Conservation (phyloP, 768 basidiomycete genomes). For the Trametes cinnabarina region DNA sequence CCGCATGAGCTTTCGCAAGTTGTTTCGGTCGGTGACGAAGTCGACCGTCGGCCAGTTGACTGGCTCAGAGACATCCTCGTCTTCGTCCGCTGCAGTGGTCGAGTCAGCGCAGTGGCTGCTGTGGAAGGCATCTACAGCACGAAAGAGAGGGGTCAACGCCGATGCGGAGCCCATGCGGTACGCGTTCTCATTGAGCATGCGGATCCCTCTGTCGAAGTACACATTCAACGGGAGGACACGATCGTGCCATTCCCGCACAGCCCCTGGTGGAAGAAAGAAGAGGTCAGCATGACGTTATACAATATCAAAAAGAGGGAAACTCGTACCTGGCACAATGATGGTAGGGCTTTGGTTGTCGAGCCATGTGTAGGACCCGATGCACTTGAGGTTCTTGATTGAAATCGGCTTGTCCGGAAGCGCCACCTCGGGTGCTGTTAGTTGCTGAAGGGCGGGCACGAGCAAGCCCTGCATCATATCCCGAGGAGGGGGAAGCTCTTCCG, state of each 20-base stretch:
- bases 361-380: conserved; percentile 57
- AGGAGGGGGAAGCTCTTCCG: conserved; percentile 10
- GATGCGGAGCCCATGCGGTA: conserved; percentile 36
- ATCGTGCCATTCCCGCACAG: conserved; percentile 56
- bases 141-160: conserved; percentile 54
- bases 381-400: conserved; percentile 34
- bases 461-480: conserved; percentile 16
- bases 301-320: no score
- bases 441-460: neutral
- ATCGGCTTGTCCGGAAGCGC: neutral
- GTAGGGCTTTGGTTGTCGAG: conserved; percentile 39
- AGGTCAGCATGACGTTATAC: neutral
- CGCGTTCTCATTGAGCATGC: conserved; percentile 59
- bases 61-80: conserved; percentile 16
- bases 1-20: conserved; percentile 57
- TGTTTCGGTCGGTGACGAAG: conserved; percentile 63
- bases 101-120: neutral
- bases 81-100: neutral
- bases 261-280: conserved; percentile 39
- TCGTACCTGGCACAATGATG: conserved; percentile 51
- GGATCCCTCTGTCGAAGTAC: conserved; percentile 47
- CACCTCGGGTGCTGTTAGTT: conserved; percentile 1
- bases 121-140: conserved; percentile 47
- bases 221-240: conserved; percentile 48
- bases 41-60: conserved; percentile 41